Base-by-base conservation (phyloP, 768 basidiomycete species). In the Mycena albidolilacea region DNA sequence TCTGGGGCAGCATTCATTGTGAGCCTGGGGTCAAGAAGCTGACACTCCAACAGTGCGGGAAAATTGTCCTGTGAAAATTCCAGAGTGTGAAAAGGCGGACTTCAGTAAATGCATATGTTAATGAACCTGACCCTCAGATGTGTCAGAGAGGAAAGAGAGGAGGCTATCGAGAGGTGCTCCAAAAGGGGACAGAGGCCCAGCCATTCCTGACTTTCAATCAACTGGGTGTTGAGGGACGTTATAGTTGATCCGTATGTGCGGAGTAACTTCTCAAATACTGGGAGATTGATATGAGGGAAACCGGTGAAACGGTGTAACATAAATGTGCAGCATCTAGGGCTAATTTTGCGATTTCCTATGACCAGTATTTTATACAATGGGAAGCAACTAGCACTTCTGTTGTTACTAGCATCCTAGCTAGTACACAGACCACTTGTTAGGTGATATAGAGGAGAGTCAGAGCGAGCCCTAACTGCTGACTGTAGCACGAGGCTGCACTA, bases 161-260 rank as follows among this genome's bases (percentile, higher is more conserved):
- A 7, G 19, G 7, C 19, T 14, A 69, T 3, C 17, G 15, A 30
- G 15, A 69, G 39, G 41, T 69, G 61, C 43, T 69, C 60, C 35
- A 69, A 41, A 14, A 38, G 21, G 15, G 68, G 60, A 21, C 68
- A 69, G 4, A 14, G 37, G 30, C 55, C 48, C 19, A 69, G 39
- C 44, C 37, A 12, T 17, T 43, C 14, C 19, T 60, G 58, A 21
- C 30, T 30, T 30, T 39, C 19, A 10, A 39, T 6, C 21, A 17
- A 14, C 10, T n/a, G 19, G 12, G 41, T 35, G 3, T 37, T 2
- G 38, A 68, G 23, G 38, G 55, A 69, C 7, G 61, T 63, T 21
- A 69, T 30, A 3, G 60, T 54, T 0, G 19, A n/a, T 1, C 68
- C 68, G 10, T 37, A 69, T 9, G 41, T 39, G 8, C 44, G n/a